Evolutionary conservation across 2,329 filamentous ascomycete species (phyloP).

Genomic region (Aciculosporium take): DNA sequence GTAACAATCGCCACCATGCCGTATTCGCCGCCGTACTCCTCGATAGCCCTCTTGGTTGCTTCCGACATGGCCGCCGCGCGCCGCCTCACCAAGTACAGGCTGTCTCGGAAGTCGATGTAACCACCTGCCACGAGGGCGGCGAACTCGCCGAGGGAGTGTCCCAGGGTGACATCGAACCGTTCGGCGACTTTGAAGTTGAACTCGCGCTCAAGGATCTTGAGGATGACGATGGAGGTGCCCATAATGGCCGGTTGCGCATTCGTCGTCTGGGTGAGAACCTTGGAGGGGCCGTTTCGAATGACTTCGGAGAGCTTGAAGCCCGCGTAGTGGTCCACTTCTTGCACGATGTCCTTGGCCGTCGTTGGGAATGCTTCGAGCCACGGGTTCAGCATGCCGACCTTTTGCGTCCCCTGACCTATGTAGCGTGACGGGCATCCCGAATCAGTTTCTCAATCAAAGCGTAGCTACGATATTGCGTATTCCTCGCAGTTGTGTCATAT

Average conservation of each 20-base stretch:
- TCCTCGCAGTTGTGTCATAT: too few relatives aligned
- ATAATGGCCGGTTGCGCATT: slow-evolving; percentile 94
- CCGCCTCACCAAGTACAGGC: slow-evolving; percentile 59
- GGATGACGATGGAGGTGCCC: slow-evolving; percentile 81
- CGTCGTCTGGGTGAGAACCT: slow-evolving; percentile 61
- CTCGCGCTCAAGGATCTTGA: slow-evolving; percentile 73
- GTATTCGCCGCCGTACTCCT: slow-evolving; percentile 62
- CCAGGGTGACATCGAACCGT: slow-evolving; percentile 68
- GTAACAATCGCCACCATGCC: slow-evolving; percentile 92
- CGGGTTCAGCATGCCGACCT: slow-evolving; percentile 71
- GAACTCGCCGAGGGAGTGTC: slow-evolving; percentile 88
- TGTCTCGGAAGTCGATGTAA: slow-evolving; percentile 64
- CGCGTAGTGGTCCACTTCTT: slow-evolving; percentile 72
- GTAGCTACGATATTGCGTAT: too few relatives aligned
- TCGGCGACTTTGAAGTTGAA: slow-evolving; percentile 61
- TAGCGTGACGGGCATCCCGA: too few relatives aligned
- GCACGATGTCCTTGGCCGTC: slow-evolving; percentile 60
- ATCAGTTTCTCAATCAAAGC: background rate
- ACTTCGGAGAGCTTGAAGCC: slow-evolving; percentile 61
- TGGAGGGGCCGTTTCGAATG: slow-evolving; percentile 68
- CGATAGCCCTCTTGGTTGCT: slow-evolving; percentile 52
- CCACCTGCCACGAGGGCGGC: slow-evolving; percentile 77
- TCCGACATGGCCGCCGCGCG: slow-evolving; percentile 74
- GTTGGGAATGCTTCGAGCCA: slow-evolving; percentile 79
- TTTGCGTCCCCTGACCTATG: slow-evolving; percentile 73